These are phyloP conservation scores for Cercophora sp. DNA, from an alignment of 495 filamentous ascomycete genomes.

Conservation along the genomic window DNA sequence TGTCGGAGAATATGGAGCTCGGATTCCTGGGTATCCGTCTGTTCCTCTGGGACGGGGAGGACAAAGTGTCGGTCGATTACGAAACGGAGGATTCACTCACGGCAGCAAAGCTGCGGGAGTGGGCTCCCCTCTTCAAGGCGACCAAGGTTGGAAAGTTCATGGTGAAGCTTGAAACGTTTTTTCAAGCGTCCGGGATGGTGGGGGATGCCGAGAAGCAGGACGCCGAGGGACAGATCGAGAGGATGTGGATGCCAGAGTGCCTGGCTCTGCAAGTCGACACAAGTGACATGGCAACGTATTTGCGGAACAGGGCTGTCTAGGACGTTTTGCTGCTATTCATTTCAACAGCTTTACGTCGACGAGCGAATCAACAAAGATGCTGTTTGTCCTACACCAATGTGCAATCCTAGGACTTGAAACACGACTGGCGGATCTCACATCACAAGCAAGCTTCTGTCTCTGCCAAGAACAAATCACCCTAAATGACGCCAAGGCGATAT, in stretches of 20 bases:
- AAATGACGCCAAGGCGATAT: slow-evolving; percentile 12
- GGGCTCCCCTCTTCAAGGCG: slow-evolving; percentile 2
- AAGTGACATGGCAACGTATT: too few species aligned
- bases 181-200: too few species aligned
- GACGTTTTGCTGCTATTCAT: too few species aligned
- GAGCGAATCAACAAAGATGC: too few species aligned
- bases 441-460: not conserved
- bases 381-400: too few species aligned
- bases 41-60: not conserved
- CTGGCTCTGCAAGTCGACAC: not conserved
- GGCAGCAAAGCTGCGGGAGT: not conserved
- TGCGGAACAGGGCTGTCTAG: too few species aligned
- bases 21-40: not conserved
- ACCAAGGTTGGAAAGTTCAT: not conserved
- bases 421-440: not conserved
- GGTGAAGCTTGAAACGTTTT: too few species aligned
- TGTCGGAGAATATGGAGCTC: not conserved
- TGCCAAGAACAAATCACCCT: slow-evolving; percentile 6
- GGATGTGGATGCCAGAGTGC: not conserved
- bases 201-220: too few species aligned
- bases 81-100: not conserved
- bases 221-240: too few species aligned
- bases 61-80: not conserved
- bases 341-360: too few species aligned
- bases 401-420: too few species aligned